phyloP scores from a whole-genome alignment of 768 basidiomycete genomes.

The Lentinula sp. region DNA sequence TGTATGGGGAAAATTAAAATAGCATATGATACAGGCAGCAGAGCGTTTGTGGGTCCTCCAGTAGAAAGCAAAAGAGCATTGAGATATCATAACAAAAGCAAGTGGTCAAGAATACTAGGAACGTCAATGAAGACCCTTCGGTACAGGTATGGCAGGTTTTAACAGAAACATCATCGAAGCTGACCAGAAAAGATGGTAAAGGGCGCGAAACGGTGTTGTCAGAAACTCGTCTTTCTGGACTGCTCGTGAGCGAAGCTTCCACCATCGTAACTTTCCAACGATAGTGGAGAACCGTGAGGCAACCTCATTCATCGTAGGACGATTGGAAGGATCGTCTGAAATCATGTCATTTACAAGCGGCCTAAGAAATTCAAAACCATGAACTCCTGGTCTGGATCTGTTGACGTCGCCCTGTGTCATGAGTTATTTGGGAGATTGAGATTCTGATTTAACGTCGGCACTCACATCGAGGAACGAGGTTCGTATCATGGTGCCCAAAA shows the following conservation, averaged over 20 bases:
- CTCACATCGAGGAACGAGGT: constrained; percentile 8
- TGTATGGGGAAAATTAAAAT: too few relatives aligned
- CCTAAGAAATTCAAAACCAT: constrained; percentile 13
- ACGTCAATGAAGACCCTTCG: background rate
- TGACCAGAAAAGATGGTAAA: background rate
- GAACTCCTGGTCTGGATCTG: background rate
- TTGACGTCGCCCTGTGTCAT: background rate
- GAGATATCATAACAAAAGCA: background rate
- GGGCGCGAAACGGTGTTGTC: background rate
- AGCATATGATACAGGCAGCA: too few relatives aligned
- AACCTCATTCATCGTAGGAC: constrained; percentile 15
- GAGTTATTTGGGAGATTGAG: background rate
- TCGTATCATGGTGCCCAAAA: constrained; percentile 6
- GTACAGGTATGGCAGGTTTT: background rate
- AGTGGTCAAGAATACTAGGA: background rate
- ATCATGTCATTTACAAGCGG: constrained; percentile 17
- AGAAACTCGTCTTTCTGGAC: background rate
- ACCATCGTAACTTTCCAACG: background rate
- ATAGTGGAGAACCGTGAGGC: constrained; percentile 2
- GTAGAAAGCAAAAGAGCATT: too few relatives aligned
- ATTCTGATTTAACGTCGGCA: too few relatives aligned
- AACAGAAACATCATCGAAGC: background rate
- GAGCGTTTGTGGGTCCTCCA: too few relatives aligned
- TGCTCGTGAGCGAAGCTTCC: constrained; percentile 16
- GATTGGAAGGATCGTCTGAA: constrained; percentile 10